Evolutionary conservation across 2,329 filamentous ascomycete species (phyloP), one percentile per base, ranked within the genome.

Genomic region (Ophiostoma himal-ulmi): DNA sequence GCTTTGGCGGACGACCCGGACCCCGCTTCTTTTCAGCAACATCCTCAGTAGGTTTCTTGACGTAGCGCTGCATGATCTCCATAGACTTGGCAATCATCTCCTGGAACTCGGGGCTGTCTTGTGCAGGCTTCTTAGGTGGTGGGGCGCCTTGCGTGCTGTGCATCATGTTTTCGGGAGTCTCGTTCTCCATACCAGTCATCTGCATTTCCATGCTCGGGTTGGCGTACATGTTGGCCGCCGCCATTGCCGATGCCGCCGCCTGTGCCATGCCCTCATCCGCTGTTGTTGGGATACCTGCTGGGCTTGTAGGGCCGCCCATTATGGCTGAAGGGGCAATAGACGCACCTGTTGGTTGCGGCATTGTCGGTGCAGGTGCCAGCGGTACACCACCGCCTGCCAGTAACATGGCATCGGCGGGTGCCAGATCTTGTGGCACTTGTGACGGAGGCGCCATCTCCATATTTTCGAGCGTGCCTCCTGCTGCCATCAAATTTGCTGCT

Each of bases 1-100:
- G 91, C 80, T 94, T 94, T 0, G 91, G 91, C 26, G 91, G 91
- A 69, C 91, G 83, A n/a, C 91, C 91, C 11, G 91, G 91, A 17
- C 91, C 91, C 74, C 91, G 88, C 73, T 90, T 89, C 79, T 87
- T 90, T 37, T 87, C 85, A 39, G 87, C 80, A 39, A 66, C 44
- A 3, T 69, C 67, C 1, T 62, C 68, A 26, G 22, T 62, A 13
- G 65, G 17, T 10, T 26, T 64, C 37, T 69, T 39, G 44, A 67
- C 66, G 26, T 62, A 70, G n/a, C 34, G n/a, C 44, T 64, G 52
- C 69, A 70, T 70, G 60, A 70, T 70, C 34, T 69, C 67, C 41
- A 67, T 30, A 7, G 67, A 68, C 41, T 68, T 66, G 54, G 57
- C 69, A 10, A 68, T 26, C 8, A 70, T 37, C 36, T 70, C 57